Conservation (phyloP, 345 rosid genomes). For the Brassica incana region DNA sequence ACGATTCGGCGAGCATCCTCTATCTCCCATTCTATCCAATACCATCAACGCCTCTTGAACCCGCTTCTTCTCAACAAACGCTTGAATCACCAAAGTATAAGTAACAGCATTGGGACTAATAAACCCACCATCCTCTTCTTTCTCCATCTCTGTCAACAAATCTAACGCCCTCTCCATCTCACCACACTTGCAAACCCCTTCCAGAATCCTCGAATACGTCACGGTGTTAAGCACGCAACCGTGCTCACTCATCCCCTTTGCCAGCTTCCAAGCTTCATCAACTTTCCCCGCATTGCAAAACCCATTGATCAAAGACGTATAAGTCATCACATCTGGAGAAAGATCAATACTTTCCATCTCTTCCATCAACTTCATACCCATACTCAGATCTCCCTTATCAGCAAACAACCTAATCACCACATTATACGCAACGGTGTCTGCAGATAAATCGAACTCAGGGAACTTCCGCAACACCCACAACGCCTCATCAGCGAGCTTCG, state of each 20-base stretch:
- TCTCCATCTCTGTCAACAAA: slow-evolving; percentile 72
- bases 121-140: slow-evolving; percentile 49
- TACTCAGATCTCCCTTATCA: slow-evolving; percentile 58
- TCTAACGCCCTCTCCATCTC: slow-evolving; percentile 56
- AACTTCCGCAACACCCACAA: slow-evolving; percentile 66
- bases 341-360: slow-evolving; percentile 71
- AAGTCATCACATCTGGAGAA: slow-evolving; percentile 65
- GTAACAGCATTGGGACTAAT: slow-evolving; percentile 60
- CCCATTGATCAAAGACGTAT: slow-evolving; percentile 65
- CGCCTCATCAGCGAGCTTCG: slow-evolving; percentile 64
- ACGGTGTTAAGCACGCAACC: slow-evolving; percentile 66
- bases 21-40: slow-evolving; percentile 68
- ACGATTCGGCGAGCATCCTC: slow-evolving; percentile 63
- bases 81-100: slow-evolving; percentile 65
- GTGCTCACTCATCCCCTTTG: slow-evolving; percentile 51
- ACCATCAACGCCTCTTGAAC: slow-evolving; percentile 54
- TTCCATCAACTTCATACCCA: slow-evolving; percentile 58
- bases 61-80: slow-evolving; percentile 57
- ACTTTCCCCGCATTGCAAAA: slow-evolving; percentile 56
- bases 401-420: slow-evolving; percentile 68
- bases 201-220: slow-evolving; percentile 64
- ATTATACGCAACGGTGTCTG: slow-evolving; percentile 58
- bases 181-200: slow-evolving; percentile 63
- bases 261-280: slow-evolving; percentile 64
- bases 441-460: slow-evolving; percentile 54